phyloP scores from a whole-genome alignment of 768 basidiomycete genomes.

The Kondoa subrosea region DNA sequence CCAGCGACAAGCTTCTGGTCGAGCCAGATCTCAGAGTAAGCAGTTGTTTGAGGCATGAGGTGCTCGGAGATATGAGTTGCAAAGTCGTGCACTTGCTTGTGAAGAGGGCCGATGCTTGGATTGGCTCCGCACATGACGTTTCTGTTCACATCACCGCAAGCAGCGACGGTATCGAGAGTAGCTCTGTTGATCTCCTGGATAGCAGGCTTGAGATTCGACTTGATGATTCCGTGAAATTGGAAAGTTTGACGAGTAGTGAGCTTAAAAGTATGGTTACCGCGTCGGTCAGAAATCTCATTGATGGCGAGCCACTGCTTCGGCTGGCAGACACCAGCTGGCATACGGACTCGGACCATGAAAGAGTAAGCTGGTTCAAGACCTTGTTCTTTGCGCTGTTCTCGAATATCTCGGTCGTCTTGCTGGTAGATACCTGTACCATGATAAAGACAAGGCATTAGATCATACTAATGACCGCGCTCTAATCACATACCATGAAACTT shows the following conservation, averaged over 20 bases:
- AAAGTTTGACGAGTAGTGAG: constrained; percentile 95
- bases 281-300: constrained; percentile 90
- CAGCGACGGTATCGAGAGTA: constrained; percentile 84
- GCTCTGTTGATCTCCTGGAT: constrained; percentile 89
- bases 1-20: constrained; percentile 93
- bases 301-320: constrained; percentile 87
- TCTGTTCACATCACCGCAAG: constrained; percentile 93
- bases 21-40: constrained; percentile 98
- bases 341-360: constrained; percentile 96
- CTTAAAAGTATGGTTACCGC: constrained; percentile 85
- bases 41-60: constrained; percentile 72
- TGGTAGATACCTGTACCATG: constrained; percentile 65
- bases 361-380: constrained; percentile 88
- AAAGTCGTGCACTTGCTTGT: constrained; percentile 65
- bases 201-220: constrained; percentile 82
- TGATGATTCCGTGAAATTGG: constrained; percentile 99
- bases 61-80: constrained; percentile 66
- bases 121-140: constrained; percentile 58
- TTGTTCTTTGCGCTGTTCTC: constrained; percentile 80
- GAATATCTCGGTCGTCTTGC: constrained; percentile 95
- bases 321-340: constrained; percentile 87
- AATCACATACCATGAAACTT: constrained; percentile 50
- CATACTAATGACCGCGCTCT: too few relatives aligned
- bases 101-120: constrained; percentile 71
- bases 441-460: neutral